A percentile compares a stretch with the other conserved stretches of the same genome.
phyloP scores from a whole-genome alignment of 768 basidiomycete genomes.

The Termitomyces sp. region DNA sequence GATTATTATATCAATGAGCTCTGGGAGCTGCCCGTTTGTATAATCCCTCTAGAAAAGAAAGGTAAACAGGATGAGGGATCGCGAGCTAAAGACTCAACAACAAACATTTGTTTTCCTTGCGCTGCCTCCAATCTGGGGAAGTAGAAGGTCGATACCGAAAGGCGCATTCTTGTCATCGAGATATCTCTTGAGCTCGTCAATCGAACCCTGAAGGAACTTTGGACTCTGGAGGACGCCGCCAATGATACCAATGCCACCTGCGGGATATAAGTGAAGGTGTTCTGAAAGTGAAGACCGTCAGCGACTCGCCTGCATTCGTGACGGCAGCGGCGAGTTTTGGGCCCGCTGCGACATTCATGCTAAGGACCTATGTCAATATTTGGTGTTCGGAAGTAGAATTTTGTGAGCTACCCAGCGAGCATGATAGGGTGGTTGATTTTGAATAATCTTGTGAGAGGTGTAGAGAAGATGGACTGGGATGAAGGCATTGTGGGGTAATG shows the following conservation, averaged over 20 bases:
- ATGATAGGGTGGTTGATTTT: conserved; percentile 80
- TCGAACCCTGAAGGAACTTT: conserved; percentile 60
- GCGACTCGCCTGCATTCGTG: conserved; percentile 70
- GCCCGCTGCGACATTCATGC: conserved; percentile 87
- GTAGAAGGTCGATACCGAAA: conserved; percentile 78
- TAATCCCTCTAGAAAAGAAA: conserved; percentile 47
- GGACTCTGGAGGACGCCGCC: conserved; percentile 77
- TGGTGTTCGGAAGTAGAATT: neutral
- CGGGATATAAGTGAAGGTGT: neutral
- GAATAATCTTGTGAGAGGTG: conserved; percentile 74
- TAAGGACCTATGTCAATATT: conserved; percentile 18
- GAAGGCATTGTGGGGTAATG: conserved; percentile 69
- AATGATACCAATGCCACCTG: conserved; percentile 81
- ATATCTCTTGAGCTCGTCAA: conserved; percentile 69
- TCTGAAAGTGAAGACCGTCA: neutral
- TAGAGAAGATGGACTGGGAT: conserved; percentile 60
- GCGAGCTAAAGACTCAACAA: conserved; percentile 4
- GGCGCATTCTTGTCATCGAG: conserved; percentile 74
- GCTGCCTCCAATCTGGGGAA: conserved; percentile 78
- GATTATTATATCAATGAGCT: conserved; percentile 78
- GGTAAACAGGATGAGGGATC: neutral
- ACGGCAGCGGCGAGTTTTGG: conserved; percentile 83
- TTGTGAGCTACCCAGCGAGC: conserved; percentile 56
- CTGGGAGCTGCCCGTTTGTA: conserved; percentile 71
- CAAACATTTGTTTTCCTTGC: conserved; percentile 78